Percentiles rank a stretch among this genome's conserved stretches.
Evolutionary conservation across 257 asterid species (phyloP).

Genomic region (Nicotiana sylvestris): DNA sequence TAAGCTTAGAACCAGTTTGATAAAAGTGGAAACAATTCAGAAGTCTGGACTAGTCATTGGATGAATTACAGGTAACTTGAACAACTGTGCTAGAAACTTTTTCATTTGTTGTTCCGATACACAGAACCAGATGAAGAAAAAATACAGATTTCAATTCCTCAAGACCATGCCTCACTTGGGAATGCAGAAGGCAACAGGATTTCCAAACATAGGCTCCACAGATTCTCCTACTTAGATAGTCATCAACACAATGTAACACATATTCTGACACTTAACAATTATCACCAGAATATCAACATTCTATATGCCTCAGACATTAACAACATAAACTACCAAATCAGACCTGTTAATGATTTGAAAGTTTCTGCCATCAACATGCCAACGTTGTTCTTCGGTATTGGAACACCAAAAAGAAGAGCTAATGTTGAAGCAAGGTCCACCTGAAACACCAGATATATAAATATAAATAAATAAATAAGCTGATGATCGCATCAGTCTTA

Average conservation of each 20-base stretch:
- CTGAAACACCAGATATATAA: constrained; percentile 36
- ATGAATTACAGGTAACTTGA: neutral
- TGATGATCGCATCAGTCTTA: neutral
- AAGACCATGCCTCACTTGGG: neutral
- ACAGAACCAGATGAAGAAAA: neutral
- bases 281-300: neutral
- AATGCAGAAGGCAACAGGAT: neutral
- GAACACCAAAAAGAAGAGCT: constrained; percentile 89
- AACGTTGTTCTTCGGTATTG: constrained; percentile 81
- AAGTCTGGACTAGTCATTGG: neutral
- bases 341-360: constrained; percentile 63
- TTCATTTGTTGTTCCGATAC: neutral
- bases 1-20: neutral
- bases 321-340: constrained; percentile 16
- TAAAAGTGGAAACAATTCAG: neutral
- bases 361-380: constrained; percentile 67
- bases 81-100: neutral
- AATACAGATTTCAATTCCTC: neutral
- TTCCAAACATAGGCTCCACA: neutral
- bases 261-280: neutral
- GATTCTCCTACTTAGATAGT: neutral
- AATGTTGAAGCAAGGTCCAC: constrained; percentile 80
- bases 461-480: neutral
- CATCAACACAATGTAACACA: neutral
- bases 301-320: neutral